These are phyloP conservation scores for Scheffersomyces stipitis DNA, from an alignment of 805 yeast genomes.

Conservation along the genomic window DNA sequence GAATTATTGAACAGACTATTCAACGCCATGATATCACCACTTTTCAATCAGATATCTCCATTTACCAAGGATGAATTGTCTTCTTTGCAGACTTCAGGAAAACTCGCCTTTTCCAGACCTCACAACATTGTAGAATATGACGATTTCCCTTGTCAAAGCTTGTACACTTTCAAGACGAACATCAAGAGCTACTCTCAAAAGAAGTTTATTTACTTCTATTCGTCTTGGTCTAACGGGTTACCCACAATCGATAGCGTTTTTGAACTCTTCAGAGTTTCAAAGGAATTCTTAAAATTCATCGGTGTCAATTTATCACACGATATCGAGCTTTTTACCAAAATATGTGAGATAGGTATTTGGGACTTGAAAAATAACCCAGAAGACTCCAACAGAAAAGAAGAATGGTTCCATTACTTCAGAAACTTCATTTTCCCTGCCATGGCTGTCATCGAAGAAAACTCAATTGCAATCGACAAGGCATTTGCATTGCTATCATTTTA, in stretches of 20 bases:
- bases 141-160: slow-evolving; percentile 13
- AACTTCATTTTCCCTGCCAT: slow-evolving; percentile 66
- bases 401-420: slow-evolving; percentile 63
- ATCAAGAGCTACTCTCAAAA: slow-evolving; percentile 22
- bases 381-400: slow-evolving; percentile 12
- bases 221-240: slow-evolving; percentile 47
- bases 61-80: slow-evolving; percentile 17
- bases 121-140: slow-evolving; percentile 28
- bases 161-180: slow-evolving; percentile 33
- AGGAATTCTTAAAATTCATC: slow-evolving; percentile 49
- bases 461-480: slow-evolving; percentile 60
- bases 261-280: slow-evolving; percentile 48
- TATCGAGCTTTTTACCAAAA: slow-evolving; percentile 49
- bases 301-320: slow-evolving; percentile 56
- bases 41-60: slow-evolving; percentile 30
- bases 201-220: slow-evolving; percentile 41
- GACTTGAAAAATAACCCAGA: slow-evolving; percentile 27
- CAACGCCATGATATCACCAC: slow-evolving; percentile 49
- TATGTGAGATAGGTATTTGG: slow-evolving; percentile 58
- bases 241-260: slow-evolving; percentile 37
- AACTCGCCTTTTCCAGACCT: slow-evolving; percentile 23
- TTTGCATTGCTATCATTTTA: slow-evolving; percentile 53
- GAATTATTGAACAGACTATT: slow-evolving; percentile 50
- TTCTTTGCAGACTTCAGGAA: slow-evolving; percentile 21
- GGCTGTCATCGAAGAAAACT: slow-evolving; percentile 52